These are phyloP conservation scores for Gossypium davidsonii DNA, from an alignment of 441 rosid genomes.

Conservation along the genomic window DNA sequence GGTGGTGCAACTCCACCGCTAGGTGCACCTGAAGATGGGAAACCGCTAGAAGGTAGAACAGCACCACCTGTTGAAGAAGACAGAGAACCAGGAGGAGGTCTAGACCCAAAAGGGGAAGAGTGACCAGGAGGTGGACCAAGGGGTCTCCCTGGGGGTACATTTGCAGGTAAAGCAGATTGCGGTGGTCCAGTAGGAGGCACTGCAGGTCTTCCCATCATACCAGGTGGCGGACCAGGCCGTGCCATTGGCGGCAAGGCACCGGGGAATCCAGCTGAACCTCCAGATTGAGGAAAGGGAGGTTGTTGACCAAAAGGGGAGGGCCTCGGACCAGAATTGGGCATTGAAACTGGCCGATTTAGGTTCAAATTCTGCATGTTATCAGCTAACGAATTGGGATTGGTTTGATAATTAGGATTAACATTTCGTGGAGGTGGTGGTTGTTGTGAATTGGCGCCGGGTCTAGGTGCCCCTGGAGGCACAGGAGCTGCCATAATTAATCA, in stretches of 20 bases:
- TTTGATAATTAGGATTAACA: constrained; percentile 40
- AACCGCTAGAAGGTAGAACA: not conserved
- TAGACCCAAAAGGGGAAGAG: constrained; percentile 50
- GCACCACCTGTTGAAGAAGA: constrained; percentile 36
- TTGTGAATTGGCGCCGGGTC: constrained; percentile 40
- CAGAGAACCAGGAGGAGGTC: constrained; percentile 58
- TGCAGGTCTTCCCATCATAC: constrained; percentile 38
- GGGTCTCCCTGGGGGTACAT: constrained; percentile 49
- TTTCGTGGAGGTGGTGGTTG: constrained; percentile 35
- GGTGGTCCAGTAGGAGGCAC: constrained; percentile 39
- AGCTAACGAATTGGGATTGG: constrained; percentile 38
- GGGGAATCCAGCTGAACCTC: constrained; percentile 41
- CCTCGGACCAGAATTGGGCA: constrained; percentile 51
- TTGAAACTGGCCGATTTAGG: constrained; percentile 43
- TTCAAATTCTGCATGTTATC: constrained; percentile 63
- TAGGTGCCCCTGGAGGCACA: constrained; percentile 88
- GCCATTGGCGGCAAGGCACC: constrained; percentile 28
- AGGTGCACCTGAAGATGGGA: constrained; percentile 23
- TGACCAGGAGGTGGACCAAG: constrained; percentile 44
- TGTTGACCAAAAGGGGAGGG: constrained; percentile 60
- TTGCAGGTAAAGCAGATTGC: constrained; percentile 42
- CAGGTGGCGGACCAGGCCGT: constrained; percentile 28
- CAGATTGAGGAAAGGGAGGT: constrained; percentile 43
- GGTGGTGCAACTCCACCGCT: constrained; percentile 26
- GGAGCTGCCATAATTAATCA: constrained; percentile 55